Base-by-base conservation (phyloP, 768 basidiomycete genomes). In the Suillus variegatus region DNA sequence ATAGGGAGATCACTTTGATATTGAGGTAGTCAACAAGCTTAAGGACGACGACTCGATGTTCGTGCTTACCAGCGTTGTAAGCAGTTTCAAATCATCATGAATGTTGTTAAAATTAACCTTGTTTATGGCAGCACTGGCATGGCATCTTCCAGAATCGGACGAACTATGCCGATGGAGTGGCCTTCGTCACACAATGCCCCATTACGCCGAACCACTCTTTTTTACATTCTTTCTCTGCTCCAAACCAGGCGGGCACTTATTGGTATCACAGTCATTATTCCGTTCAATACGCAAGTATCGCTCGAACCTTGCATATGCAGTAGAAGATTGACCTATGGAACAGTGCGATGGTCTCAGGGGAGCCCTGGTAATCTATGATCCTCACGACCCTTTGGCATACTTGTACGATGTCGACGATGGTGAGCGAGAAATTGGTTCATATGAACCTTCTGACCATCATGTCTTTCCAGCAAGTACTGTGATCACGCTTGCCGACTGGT, bases 101-200 rank as follows among this genome's bases (percentile, higher is more conserved):
- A 68, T 16, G 14, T 25, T 51, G 13, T 25, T 16, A 14, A 22
- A 51, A 7, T 25, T 7, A 6, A 10, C 20, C 38, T 43, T 35
- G 20, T 25, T 16, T 3, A 12, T 10, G 5, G 6, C 10, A 87
- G 86, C 85, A 87, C 67, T 86, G 84, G 84, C 86, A 86, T 69
- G 85, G 86, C 2, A 70, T 86, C 56, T 78, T 74, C 60, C 85
- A 86, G 69, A 69, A 72, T 1, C 62, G 67, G 4, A 79, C 81
- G 8, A 82, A 78, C 63, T 47, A 47, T 47, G 47, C 47, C 3
- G 47, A 47, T 47, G 47, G n/a, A 5, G 4, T 4, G 12, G 12
- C 47, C n/a, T 47, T 47, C 47, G 47, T 47, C n/a, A 47, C 47
- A 22, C 47, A 47, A 22, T 47, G 47, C 49, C 77, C 77, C n/a